These are phyloP conservation scores for Monilinia fructigena DNA, from an alignment of 2,329 filamentous ascomycete species.

Conservation along the genomic window DNA sequence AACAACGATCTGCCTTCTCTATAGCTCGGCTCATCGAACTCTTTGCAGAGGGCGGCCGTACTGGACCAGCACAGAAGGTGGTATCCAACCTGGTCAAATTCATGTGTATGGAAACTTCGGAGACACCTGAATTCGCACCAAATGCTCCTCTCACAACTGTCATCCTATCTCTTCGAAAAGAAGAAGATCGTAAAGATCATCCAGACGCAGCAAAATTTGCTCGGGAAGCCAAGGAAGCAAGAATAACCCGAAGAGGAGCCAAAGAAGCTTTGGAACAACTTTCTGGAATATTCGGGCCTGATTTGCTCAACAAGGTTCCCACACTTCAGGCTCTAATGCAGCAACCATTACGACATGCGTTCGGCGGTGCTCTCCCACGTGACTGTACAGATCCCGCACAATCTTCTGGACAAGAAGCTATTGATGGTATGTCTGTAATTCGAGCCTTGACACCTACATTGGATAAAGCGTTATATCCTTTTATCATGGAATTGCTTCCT, in stretches of 20 bases:
- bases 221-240: constrained; percentile 80
- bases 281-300: constrained; percentile 72
- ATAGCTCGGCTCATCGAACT: constrained; percentile 83
- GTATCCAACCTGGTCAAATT: constrained; percentile 96
- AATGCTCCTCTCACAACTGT: constrained; percentile 76
- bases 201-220: constrained; percentile 88
- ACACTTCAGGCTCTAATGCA: constrained; percentile 81
- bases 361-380: constrained; percentile 67
- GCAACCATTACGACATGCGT: constrained; percentile 71
- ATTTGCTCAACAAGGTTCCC: constrained; percentile 79
- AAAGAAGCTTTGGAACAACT: constrained; percentile 92
- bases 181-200: constrained; percentile 93
- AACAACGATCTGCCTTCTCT: constrained; percentile 80
- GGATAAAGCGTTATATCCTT: constrained; percentile 69
- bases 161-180: constrained; percentile 92
- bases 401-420: constrained; percentile 82
- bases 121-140: constrained; percentile 90
- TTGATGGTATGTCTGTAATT: constrained; percentile 90
- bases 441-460: constrained; percentile 92
- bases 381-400: constrained; percentile 72
- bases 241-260: constrained; percentile 86
- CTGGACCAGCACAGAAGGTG: constrained; percentile 89
- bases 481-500: constrained; percentile 80
- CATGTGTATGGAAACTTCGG: constrained; percentile 94
- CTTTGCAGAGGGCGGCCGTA: constrained; percentile 76